These are phyloP conservation scores for Globisporangium spinosum DNA, from an alignment of 352 stramenopile genomes.

Conservation along the genomic window DNA sequence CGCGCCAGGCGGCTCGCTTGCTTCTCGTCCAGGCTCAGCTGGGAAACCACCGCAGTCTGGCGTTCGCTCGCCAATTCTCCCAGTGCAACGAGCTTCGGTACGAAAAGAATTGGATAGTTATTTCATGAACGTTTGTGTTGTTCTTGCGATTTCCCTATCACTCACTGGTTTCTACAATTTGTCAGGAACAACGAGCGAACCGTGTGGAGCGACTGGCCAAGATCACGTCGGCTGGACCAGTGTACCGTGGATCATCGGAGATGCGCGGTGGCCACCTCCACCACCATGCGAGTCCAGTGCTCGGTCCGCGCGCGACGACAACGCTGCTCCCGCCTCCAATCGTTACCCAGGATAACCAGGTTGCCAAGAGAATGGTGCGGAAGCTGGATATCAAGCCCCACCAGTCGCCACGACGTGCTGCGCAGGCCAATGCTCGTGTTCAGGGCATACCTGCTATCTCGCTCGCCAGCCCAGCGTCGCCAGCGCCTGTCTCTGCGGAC, in stretches of 20 bases:
- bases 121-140: neutral
- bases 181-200: constrained; percentile 16
- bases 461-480: constrained; percentile 17
- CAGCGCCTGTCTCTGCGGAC: constrained; percentile 29
- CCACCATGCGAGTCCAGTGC: constrained; percentile 40
- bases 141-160: neutral
- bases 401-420: constrained; percentile 58
- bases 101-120: neutral
- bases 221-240: constrained; percentile 45
- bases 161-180: neutral
- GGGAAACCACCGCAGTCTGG: neutral
- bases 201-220: constrained; percentile 56
- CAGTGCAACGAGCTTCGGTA: constrained; percentile 32
- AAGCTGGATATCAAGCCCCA: constrained; percentile 79
- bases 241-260: constrained; percentile 27
- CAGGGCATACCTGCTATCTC: constrained; percentile 9
- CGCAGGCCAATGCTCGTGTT: constrained; percentile 22
- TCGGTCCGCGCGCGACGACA: constrained; percentile 39
- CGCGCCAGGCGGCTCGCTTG: constrained; percentile 16
- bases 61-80: constrained; percentile 37
- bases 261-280: constrained; percentile 17
- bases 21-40: constrained; percentile 14
- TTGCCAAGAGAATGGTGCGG: constrained; percentile 39
- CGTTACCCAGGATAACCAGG: constrained; percentile 22
- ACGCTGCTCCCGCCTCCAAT: constrained; percentile 17